Evolutionary conservation across 2,329 filamentous ascomycete species (phyloP).

Genomic region (Monosporascus sp.): DNA sequence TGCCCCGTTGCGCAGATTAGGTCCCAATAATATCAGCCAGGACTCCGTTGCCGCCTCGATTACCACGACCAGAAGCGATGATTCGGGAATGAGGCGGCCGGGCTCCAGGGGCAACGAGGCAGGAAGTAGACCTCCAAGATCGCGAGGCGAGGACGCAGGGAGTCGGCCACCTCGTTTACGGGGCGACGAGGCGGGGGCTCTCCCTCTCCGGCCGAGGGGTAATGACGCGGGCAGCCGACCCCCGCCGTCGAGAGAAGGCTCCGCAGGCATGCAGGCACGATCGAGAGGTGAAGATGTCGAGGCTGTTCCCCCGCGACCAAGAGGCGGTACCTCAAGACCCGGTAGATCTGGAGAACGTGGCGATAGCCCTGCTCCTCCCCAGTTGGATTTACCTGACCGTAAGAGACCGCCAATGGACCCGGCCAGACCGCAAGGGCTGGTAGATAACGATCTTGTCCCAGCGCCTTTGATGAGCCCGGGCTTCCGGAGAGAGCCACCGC

Average conservation of each 20-base stretch:
- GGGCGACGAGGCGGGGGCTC: background rate
- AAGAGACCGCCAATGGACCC: slow-evolving; percentile 63
- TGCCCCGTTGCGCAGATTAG: slow-evolving; percentile 39
- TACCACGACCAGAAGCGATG: slow-evolving; percentile 43
- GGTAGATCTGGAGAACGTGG: slow-evolving; percentile 33
- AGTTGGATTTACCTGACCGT: slow-evolving; percentile 53
- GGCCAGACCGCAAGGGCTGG: slow-evolving; percentile 40
- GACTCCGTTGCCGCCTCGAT: slow-evolving; percentile 49
- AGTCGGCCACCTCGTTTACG: background rate
- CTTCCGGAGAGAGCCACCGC: slow-evolving; percentile 43
- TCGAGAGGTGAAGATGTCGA: too few relatives aligned
- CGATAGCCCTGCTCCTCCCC: slow-evolving; percentile 27
- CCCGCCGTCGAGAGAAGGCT: background rate
- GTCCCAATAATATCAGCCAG: slow-evolving; percentile 50
- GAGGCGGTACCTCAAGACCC: slow-evolving; percentile 41
- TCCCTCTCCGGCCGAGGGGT: background rate
- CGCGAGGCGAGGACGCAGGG: background rate
- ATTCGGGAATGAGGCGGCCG: slow-evolving; percentile 34
- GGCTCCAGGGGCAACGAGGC: background rate
- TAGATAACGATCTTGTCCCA: slow-evolving; percentile 50
- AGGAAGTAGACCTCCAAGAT: slow-evolving; percentile 1
- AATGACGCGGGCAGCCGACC: background rate
- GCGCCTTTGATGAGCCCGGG: slow-evolving; percentile 51
- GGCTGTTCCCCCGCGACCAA: slow-evolving; percentile 26
- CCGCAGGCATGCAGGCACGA: too few relatives aligned